Base-by-base conservation (phyloP, 768 basidiomycete species). In the Psilocybe cubensis region DNA sequence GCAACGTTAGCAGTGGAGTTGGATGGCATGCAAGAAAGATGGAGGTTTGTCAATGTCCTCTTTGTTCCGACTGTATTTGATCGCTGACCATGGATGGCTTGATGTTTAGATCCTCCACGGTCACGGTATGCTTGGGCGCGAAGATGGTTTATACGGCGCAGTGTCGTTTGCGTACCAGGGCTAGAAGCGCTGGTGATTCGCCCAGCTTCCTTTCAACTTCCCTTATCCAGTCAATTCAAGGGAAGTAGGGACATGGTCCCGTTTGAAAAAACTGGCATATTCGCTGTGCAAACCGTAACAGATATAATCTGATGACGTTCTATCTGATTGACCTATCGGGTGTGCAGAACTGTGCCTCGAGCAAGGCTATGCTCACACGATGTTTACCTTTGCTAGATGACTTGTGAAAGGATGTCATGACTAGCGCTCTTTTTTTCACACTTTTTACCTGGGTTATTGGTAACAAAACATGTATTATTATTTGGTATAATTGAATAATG, bases 1-100 rank as follows among this genome's bases (percentile, higher is more conserved):
- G 94, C 8, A 92, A 92, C 66, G 93, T 96, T n/a, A 89, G 82
- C 68, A 92, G 89, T 65, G 91, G 89, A 3, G 84, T 96, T 4
- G 96, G 96, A 0, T 98, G 96, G 95, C 94, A 97, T 74, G 87
- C 92, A 20, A 77, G 96, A 56, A 99, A 99, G 76, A 94, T 97
- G 92, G 95, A 97, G 84, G 92, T 93, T 65, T 55, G 88, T 75
- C n/a, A 35, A 59, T 46, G 28, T 41, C 17, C 59, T 10, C 33
- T 6, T 48, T 45, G 24, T 50, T 31, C n/a, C 27, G 4, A 21
- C 27, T 11, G 14, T 28, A 1, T 50, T 58, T 23, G 25, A 14
- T 54, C 25, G 27, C 50, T 28, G 38, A 45, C 63, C 12, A 47
- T 43, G 45, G n/a, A 38, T 59, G 31, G 29, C n/a, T n/a, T n/a